A percentile compares a stretch with the other conserved stretches of the same genome.
Evolutionary conservation across 1,284 basidiomycete genomes (phyloP).

Genomic region (Cronartium quercuum): DNA sequence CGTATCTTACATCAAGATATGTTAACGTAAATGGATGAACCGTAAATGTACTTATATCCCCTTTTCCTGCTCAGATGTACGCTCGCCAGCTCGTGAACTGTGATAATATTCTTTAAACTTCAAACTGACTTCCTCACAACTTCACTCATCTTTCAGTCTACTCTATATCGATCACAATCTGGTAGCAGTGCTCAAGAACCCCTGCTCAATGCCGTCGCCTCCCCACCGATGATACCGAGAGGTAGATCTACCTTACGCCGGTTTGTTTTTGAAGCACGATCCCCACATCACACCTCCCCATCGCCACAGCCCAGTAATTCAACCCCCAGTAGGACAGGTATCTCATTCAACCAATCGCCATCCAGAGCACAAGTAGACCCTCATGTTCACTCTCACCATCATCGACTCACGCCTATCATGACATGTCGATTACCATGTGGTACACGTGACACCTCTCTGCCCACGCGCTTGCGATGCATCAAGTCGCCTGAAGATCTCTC

Average conservation of each 20-base stretch:
- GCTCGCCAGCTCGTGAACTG: neutral
- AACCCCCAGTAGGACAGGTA: neutral
- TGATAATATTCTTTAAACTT: neutral
- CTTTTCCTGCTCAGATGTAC: neutral
- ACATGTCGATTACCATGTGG: constrained; percentile 12
- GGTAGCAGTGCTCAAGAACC: neutral
- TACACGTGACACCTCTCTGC: constrained; percentile 18
- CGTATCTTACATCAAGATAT: constrained; percentile 11
- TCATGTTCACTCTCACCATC: neutral
- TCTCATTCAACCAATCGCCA: neutral
- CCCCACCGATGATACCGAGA: constrained; percentile 2
- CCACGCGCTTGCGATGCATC: neutral
- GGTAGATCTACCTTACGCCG: constrained; percentile 11
- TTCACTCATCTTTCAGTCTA: neutral
- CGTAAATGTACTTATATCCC: constrained; percentile 3
- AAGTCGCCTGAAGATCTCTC: neutral
- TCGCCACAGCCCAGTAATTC: neutral
- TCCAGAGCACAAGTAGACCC: neutral
- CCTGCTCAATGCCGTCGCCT: neutral
- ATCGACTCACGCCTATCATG: constrained; percentile 19
- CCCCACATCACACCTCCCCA: neutral
- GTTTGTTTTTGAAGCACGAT: constrained; percentile 5
- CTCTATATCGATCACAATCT: neutral
- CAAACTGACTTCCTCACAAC: neutral
- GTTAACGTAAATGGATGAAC: constrained; percentile 1